Base-by-base conservation (phyloP, 148 eudicot species). In the Cornus suecica region DNA sequence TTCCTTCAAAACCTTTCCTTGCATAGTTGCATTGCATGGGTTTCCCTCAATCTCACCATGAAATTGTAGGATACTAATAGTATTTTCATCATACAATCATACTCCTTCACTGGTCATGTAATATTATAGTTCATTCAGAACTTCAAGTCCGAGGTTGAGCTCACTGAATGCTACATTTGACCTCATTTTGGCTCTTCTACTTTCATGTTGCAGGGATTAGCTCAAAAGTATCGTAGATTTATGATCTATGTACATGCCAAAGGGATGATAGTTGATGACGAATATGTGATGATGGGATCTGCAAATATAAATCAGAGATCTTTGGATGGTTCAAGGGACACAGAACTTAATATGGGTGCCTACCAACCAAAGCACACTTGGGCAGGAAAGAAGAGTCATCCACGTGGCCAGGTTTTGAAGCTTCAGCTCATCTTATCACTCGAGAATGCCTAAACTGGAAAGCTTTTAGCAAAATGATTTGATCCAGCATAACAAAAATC, bases 221-320 rank as follows among this genome's bases (percentile, higher is more conserved):
- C 76, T 78, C 79, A 80, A 70, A 80, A 70, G 72, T 80, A 32
- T 68, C 51, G 70, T 23, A 71, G 83, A 66, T 80, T 80, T 66
- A 80, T 80, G 83, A 80, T 80, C 25, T 80, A 80, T 66, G 83
- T 80, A 41, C 83, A 80, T 45, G 69, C 83, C 23, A 80, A 80
- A 67, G 83, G 83, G 74, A 75, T 80, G 79, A 70, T 80, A 64
- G 79, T 80, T 24, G 83, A 80, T 65, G 83, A 80, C n/a, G 83
- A 80, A 56, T 80, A 80, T 29, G 83, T 80, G 32, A 65, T 80
- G 45, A 71, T 80, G 10, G 83, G 83, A 75, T 80, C 83, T 65
- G 83, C 83, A 52, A 80, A 80, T 37, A 80, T 80, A 64, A 80
- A 80, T 66, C 83, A 80, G 51, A 70, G 83, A 61, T 80, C 83